phyloP scores from a whole-genome alignment of 257 asterid genomes.

The Nicotiana sylvestris region DNA sequence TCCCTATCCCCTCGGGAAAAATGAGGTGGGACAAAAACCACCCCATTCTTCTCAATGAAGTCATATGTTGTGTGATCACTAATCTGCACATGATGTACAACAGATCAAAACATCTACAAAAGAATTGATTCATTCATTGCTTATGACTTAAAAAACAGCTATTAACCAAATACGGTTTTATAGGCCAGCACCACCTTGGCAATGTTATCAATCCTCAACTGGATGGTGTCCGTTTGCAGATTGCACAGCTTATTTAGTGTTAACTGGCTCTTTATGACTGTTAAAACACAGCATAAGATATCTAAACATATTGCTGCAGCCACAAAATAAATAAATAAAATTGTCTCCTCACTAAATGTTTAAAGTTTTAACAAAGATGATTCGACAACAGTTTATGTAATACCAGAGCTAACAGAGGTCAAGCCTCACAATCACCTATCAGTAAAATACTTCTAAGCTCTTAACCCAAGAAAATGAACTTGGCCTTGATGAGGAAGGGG shows the following conservation, averaged over 20 bases:
- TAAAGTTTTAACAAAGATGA: background rate
- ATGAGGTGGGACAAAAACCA: constrained; percentile 16
- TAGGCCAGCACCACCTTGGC: background rate
- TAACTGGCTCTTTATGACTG: background rate
- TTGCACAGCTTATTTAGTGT: background rate
- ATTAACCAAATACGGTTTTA: constrained; percentile 2
- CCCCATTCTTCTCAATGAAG: constrained; percentile 38
- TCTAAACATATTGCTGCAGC: background rate
- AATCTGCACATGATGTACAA: constrained; percentile 36
- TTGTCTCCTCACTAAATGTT: background rate
- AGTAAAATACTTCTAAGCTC: background rate
- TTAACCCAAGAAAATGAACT: background rate
- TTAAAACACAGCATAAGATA: background rate
- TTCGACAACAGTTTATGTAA: background rate
- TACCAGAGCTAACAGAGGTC: background rate
- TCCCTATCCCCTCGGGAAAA: too few relatives aligned
- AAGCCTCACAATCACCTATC: background rate
- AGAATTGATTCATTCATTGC: background rate
- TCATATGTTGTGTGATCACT: constrained; percentile 61
- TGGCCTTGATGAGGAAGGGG: background rate
- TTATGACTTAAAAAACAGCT: too few relatives aligned
- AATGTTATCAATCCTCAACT: background rate
- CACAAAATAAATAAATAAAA: background rate
- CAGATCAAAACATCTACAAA: background rate
- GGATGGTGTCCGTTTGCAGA: background rate